Evolutionary conservation across 176 grass and related monocot species (phyloP), one percentile per base, ranked within the genome.

Genomic region (Eragrostis curvula): DNA sequence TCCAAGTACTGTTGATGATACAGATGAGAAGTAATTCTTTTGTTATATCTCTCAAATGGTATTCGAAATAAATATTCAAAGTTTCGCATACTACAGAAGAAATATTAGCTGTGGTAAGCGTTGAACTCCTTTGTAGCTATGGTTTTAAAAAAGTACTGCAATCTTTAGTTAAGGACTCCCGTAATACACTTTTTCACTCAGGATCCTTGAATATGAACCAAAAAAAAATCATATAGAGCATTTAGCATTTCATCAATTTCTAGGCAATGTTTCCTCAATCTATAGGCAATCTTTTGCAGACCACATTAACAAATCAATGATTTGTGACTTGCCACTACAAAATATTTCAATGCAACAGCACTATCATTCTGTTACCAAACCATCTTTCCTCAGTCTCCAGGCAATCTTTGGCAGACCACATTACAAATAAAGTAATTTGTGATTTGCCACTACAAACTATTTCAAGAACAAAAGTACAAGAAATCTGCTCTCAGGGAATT

Each of bases 1-100:
- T 90, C 83, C 59, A 97, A 80, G 68, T 82, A 77, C 94, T 97
- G 83, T 68, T n/a, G 20, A 24, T 90, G 69, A 49, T 71, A 79
- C 68, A 86, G 25, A 82, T 15, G 42, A 86, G 18, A 83, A 87
- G 70, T 79, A 59, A 84, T 21, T 66, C 29, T 70, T 83, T 65
- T 46, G 18, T 61, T 91, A 52, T 23, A 89, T 71, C 52, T 72
- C 44, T 84, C 17, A 61, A 47, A 70, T 29, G 24, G 50, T 61
- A 64, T 44, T 10, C 78, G 44, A 75, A 79, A 49, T 42, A 75
- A 84, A 76, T 73, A 81, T 74, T 27, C 29, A 43, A 60, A 66
- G 15, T 78, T 50, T 30, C 24, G 41, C 23, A 51, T 59, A 73
- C 47, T 61, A 43, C 9, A 75, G 16, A 80, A 69, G 17, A 75